Evolutionary conservation across 768 basidiomycete species (phyloP).

Genomic region (Rhizopogon vinicolor): DNA sequence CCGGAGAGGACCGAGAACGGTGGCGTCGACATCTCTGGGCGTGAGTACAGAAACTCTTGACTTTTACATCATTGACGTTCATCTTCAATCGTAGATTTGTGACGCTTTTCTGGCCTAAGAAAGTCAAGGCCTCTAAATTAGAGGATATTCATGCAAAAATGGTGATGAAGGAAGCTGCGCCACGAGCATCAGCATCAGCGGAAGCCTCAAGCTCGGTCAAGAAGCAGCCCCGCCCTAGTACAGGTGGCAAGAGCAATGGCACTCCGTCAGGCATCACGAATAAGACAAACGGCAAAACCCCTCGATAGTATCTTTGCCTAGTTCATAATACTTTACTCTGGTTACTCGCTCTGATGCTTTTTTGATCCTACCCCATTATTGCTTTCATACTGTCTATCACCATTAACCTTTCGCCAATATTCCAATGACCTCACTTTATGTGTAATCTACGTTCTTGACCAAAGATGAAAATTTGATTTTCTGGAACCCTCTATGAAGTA

Average conservation of each 20-base stretch:
- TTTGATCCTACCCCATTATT: conserved; percentile 7
- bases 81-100: conserved; percentile 60
- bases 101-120: conserved; percentile 96
- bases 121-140: conserved; percentile 89
- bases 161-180: conserved; percentile 81
- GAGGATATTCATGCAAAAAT: conserved; percentile 96
- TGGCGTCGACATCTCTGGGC: conserved; percentile 97
- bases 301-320: conserved; percentile 38
- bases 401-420: conserved; percentile 21
- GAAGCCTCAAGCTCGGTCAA: conserved; percentile 44
- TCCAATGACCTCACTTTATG: conserved; percentile 7
- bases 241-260: conserved; percentile 49
- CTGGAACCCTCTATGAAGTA: conserved; percentile 3
- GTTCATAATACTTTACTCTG: not conserved
- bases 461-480: not conserved
- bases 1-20: conserved; percentile 78
- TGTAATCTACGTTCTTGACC: not conserved
- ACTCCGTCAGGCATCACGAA: conserved; percentile 38
- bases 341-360: conserved; percentile 8
- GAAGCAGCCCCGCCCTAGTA: conserved; percentile 57
- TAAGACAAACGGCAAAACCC: conserved; percentile 58
- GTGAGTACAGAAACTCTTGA: conserved; percentile 44
- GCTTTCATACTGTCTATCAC: conserved; percentile 11
- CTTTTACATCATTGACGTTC: not conserved
- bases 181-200: conserved; percentile 40